These are phyloP conservation scores for Monosporascus sp. DNA, from an alignment of 2,329 filamentous ascomycete species.

Conservation along the genomic window DNA sequence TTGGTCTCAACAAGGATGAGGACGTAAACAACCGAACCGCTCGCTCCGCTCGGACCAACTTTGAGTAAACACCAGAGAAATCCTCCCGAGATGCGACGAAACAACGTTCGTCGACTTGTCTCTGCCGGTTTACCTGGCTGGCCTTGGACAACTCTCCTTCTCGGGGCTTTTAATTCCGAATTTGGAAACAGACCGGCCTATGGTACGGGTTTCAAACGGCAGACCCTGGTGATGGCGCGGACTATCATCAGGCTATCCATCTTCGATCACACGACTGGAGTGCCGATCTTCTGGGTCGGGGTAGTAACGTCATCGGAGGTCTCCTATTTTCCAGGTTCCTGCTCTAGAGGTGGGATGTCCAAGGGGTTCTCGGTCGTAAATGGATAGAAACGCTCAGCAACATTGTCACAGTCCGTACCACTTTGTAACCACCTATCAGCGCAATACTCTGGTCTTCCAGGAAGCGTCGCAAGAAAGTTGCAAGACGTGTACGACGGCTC, in stretches of 20 bases:
- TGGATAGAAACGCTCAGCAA: not conserved
- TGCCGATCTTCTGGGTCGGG: not conserved
- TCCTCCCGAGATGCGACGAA: no score
- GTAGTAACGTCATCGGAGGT: not conserved
- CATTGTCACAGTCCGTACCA: not conserved
- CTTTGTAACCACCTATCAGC: not conserved
- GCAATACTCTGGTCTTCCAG: not conserved
- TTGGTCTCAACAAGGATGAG: not conserved
- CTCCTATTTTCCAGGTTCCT: not conserved
- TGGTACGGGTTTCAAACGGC: not conserved
- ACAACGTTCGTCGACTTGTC: no score
- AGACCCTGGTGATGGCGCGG: not conserved
- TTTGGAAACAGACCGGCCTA: not conserved
- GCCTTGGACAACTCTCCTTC: not conserved
- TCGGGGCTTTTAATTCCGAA: not conserved
- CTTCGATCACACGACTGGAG: not conserved
- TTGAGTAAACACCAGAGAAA: not conserved
- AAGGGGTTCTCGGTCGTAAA: not conserved
- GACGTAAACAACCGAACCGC: not conserved
- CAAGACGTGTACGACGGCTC: not conserved
- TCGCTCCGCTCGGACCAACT: not conserved
- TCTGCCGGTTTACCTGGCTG: not conserved
- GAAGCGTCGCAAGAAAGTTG: not conserved
- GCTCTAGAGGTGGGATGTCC: not conserved
- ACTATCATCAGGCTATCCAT: not conserved